Conservation (phyloP, 1,284 basidiomycete species). For the Ceratobasidium sp. region DNA sequence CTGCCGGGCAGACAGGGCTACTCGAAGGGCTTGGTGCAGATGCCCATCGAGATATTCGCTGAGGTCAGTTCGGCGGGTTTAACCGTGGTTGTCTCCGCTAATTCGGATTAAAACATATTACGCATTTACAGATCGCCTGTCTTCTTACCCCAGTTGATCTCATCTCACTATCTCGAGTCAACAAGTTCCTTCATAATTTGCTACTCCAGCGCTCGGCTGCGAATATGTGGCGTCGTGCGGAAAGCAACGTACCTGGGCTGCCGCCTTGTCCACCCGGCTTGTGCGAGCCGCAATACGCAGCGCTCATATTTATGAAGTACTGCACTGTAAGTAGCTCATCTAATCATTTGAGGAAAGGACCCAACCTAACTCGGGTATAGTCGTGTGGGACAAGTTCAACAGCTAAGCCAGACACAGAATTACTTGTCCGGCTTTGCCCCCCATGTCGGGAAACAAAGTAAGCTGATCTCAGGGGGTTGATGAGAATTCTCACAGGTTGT, state of each 20-base stretch:
- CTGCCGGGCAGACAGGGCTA: slow-evolving; percentile 1
- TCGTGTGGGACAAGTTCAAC: not conserved
- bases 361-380: not conserved
- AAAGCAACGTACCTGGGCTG: slow-evolving; percentile 3
- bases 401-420: slow-evolving; percentile 1
- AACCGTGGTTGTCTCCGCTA: too few relatives aligned
- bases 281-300: slow-evolving; percentile 24
- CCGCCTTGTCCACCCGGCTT: slow-evolving; percentile 24
- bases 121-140: slow-evolving; percentile 13
- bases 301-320: slow-evolving; percentile 8
- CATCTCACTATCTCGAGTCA: not conserved
- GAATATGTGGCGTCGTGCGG: not conserved
- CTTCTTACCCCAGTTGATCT: slow-evolving; percentile 13
- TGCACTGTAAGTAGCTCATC: not conserved
- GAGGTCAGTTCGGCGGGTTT: slow-evolving; percentile 9
- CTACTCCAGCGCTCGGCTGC: slow-evolving; percentile 6
- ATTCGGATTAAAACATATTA: too few relatives aligned
- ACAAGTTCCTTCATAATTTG: slow-evolving; percentile 20
- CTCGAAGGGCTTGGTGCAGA: not conserved
- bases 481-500: not conserved
- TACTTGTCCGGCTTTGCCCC: slow-evolving; percentile 15
- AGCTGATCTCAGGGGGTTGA: too few relatives aligned
- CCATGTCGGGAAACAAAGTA: slow-evolving; percentile 12
- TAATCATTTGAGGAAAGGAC: not conserved
- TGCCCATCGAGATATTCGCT: slow-evolving; percentile 11